Evolutionary conservation across 129 eudicot genomes (phyloP), one percentile per base, ranked within the genome.

Genomic region (Pulicaria dysenterica): DNA sequence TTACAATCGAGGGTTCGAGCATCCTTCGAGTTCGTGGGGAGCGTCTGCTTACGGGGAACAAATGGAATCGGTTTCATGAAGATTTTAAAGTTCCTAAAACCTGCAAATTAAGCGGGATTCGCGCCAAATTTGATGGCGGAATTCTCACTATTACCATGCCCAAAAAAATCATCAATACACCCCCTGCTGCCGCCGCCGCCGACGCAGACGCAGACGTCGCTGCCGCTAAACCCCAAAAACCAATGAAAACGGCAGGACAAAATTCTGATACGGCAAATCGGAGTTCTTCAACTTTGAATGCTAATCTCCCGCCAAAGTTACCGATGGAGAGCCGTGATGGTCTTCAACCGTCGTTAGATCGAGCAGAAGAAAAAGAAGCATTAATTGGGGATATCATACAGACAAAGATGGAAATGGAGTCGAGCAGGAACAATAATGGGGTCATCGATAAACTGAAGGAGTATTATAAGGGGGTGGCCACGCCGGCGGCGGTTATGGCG

Each of bases 41-140:
- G 67, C 84, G 87, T 7, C 79, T 74, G 34, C 36, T 78, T 24
- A 58, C 65, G 0, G 87, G 88, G 16, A 91, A 88, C 79, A 91
- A 86, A 83, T 84, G 87, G 89, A 82, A 80, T 53, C 85, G 87
- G 7, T 91, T 91, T 43, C 85, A 71, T 4, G 83, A 88, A 41
- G 85, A 88, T 73, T 85, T 70, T 46, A 61, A 50, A 41, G 75
- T 84, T 47, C 90, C 90, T 0, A 68, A 78, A 43, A 56, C 82
- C 2, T 77, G 87, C 14, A 72, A 70, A 11, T 47, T 71, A 39
- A 73, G 54, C 9, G 78, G 64, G 19, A 78, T 73, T 61, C 86
- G 87, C 16, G 93, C 93, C 54, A 86, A 64, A 59, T 82, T 85
- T 43, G 90, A 82, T 50, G 86, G 71, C 5, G 97, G 89, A 73